Percentiles rank a stretch among this genome's conserved stretches.
Conservation (phyloP, 208 protist genomes). For the Herpetomonas muscarum region DNA sequence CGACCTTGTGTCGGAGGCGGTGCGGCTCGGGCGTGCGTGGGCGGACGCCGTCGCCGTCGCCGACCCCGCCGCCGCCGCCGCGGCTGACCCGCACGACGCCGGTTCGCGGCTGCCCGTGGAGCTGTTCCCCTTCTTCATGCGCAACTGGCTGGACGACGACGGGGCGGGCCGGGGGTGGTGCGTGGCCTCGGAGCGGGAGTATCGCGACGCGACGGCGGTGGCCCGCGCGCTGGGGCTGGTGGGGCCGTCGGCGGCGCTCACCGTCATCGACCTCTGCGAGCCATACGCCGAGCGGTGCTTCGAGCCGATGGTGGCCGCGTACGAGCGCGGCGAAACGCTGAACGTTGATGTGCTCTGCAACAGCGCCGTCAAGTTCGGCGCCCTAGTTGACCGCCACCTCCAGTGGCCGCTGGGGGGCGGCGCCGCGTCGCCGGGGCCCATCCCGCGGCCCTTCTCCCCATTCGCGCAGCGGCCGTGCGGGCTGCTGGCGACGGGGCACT, state of each 20-base stretch:
- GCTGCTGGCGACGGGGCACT: conserved; percentile 75
- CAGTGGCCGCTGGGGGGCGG: not conserved
- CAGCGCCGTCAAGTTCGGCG: conserved; percentile 67
- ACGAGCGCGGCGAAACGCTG: conserved; percentile 50
- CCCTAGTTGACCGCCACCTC: conserved; percentile 22
- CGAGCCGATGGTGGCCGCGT: conserved; percentile 67
- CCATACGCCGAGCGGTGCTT: conserved; percentile 64
- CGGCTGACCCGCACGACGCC: not conserved
- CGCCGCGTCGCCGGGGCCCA: not conserved
- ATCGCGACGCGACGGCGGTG: conserved; percentile 58
- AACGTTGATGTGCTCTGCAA: conserved; percentile 88
- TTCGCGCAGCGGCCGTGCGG: not conserved
- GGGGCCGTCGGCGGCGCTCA: conserved; percentile 10
- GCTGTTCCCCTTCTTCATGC: conserved; percentile 55
- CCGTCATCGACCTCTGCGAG: conserved; percentile 35
- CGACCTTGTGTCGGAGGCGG: too few relatives aligned
- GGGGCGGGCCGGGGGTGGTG: conserved; percentile 44
- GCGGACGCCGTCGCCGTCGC: not conserved
- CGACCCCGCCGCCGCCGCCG: not conserved
- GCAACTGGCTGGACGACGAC: conserved; percentile 60
- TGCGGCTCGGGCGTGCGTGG: not conserved
- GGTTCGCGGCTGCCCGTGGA: too few relatives aligned
- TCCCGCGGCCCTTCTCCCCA: not conserved
- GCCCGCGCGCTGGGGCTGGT: conserved; percentile 42
- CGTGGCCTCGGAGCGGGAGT: conserved; percentile 37